Evolutionary conservation across 2,329 filamentous ascomycete genomes (phyloP), one percentile per base, ranked within the genome.

Genomic region (Diaporthe sp.): DNA sequence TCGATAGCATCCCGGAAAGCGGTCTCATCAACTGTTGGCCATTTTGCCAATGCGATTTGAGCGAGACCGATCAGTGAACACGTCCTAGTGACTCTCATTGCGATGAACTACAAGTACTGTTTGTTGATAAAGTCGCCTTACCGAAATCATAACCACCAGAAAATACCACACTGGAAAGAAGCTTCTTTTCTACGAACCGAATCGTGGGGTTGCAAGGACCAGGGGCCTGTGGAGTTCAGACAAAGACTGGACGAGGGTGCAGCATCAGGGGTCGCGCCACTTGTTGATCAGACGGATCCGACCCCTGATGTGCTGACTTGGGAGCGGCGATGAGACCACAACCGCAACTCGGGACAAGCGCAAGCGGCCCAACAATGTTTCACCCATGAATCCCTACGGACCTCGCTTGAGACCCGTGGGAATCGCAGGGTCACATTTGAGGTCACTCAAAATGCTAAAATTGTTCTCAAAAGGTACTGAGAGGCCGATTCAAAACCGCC

Each of bases 261-360:
- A 61, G 45, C 64, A 71, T 25, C 38, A 52, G 52, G 45, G 55
- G 72, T 74, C 72, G 72, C 72, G 69, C 60, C 57, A 64, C 9
- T 25, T 71, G 72, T 40, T 71, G 72, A 74, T 74, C 72, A 74
- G 42, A 74, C 72, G 33, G 72, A 55, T 52, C 47, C 57, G 57
- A 61, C 66, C 50, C 35, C 68, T 77, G 40, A 76, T 64, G 70
- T 72, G 57, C 47, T 35, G 35, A 42, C 47, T 57, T 67, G 38
- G 47, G 47, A 40, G 64, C 47, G n/a, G n/a, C 64, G 64, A 68
- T 54, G 64, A 68, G 64, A 68, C 64, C 38, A 22, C 33, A 40
- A 33, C 33, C 47, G 64, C 47, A 40, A 67, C 64, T 40, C 64
- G 64, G 64, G 61, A 52, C 30, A 52, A 50, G 42, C 30, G 45